Conservation (phyloP, 2,329 filamentous ascomycete genomes). For the Coleophoma eucalyptorum region DNA sequence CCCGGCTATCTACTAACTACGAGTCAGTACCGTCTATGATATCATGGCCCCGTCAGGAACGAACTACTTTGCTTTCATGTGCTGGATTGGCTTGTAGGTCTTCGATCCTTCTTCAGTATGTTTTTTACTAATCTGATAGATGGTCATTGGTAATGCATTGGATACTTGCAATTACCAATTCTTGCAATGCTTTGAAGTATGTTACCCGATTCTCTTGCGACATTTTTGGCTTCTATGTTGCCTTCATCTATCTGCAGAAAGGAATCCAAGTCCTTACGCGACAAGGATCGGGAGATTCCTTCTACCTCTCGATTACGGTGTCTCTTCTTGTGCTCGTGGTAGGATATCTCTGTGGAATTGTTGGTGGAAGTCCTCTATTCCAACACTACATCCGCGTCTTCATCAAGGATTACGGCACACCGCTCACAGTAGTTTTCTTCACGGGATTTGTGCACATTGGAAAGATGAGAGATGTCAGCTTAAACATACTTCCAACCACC, state of each 20-base stretch:
- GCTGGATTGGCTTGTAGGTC: constrained; percentile 71
- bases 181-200: constrained; percentile 84
- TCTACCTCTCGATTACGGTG: constrained; percentile 78
- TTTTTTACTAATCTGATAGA: constrained; percentile 33
- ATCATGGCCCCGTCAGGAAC: constrained; percentile 76
- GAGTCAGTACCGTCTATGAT: constrained; percentile 81
- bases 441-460: constrained; percentile 86
- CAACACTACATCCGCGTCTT: constrained; percentile 74
- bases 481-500: constrained; percentile 71
- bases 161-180: constrained; percentile 78
- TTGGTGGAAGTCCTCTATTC: constrained; percentile 71
- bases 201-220: constrained; percentile 91
- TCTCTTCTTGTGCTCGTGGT: constrained; percentile 74
- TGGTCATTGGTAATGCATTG: constrained; percentile 86
- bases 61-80: constrained; percentile 87
- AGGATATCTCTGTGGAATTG: constrained; percentile 68
- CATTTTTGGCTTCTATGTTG: constrained; percentile 92
- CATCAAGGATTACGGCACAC: constrained; percentile 85
- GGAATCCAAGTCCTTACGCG: constrained; percentile 80
- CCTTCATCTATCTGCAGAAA: constrained; percentile 88
- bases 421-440: constrained; percentile 80
- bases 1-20: constrained; percentile 1
- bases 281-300: constrained; percentile 60
- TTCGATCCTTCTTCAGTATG: not conserved
- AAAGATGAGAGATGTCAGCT: constrained; percentile 66